A percentile compares a stretch with the other conserved stretches of the same genome.
Conservation (phyloP, 768 basidiomycete species). For the Phanerochaete carnosa region DNA sequence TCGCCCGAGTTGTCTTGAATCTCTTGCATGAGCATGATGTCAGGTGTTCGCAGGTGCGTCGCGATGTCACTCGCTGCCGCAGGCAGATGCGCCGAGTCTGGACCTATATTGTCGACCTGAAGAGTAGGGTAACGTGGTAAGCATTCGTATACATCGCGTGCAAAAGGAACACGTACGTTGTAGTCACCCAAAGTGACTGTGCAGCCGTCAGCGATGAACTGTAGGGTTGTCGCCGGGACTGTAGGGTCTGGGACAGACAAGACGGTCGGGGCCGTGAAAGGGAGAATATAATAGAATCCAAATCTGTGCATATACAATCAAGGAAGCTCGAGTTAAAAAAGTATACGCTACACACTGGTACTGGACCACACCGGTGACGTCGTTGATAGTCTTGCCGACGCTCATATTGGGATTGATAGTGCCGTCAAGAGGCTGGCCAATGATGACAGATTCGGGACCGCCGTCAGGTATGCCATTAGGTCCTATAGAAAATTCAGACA, state of each 20-base stretch:
- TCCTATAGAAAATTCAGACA: conserved; percentile 28
- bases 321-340: no score
- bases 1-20: conserved; percentile 59
- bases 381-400: conserved; percentile 43
- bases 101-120: conserved; percentile 24
- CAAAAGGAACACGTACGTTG: conserved; percentile 37
- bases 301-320: conserved; percentile 11
- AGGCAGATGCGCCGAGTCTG: conserved; percentile 15
- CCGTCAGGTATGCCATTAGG: conserved; percentile 50
- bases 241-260: conserved; percentile 35
- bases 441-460: conserved; percentile 53
- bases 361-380: conserved; percentile 53
- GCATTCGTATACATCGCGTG: background rate
- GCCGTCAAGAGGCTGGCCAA: conserved; percentile 52
- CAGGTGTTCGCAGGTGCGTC: conserved; percentile 47
- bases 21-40: conserved; percentile 62
- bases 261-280: conserved; percentile 50
- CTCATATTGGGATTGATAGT: conserved; percentile 48
- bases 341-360: conserved; percentile 38
- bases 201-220: conserved; percentile 32
- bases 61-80: conserved; percentile 50
- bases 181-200: conserved; percentile 54
- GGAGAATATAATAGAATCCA: conserved; percentile 57
- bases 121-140: background rate
- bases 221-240: conserved; percentile 40